These are phyloP conservation scores for Boletellus ananas DNA, from an alignment of 768 basidiomycete genomes.

Conservation along the genomic window DNA sequence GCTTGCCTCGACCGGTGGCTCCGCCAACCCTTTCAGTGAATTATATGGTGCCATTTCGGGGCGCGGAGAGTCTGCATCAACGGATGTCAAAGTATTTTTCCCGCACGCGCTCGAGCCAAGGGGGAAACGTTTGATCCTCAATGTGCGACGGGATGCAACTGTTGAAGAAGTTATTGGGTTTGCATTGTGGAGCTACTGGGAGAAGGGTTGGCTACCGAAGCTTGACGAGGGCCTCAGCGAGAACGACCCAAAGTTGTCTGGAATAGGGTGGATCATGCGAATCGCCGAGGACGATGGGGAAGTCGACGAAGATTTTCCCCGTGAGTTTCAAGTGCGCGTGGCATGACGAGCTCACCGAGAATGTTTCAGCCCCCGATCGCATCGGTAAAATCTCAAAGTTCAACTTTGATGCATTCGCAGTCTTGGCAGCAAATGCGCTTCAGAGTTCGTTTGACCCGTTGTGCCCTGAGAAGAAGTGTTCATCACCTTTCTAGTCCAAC, in stretches of 20 bases:
- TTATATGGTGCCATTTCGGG: slow-evolving; percentile 84
- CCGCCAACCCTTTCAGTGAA: slow-evolving; percentile 83
- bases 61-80: slow-evolving; percentile 58
- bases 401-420: slow-evolving; percentile 84
- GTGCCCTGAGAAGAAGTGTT: not conserved
- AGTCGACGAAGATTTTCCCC: slow-evolving; percentile 97
- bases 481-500: slow-evolving; percentile 44
- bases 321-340: slow-evolving; percentile 45
- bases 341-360: not conserved
- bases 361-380: slow-evolving; percentile 79
- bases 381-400: slow-evolving; percentile 84
- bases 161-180: slow-evolving; percentile 96
- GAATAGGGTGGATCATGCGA: slow-evolving; percentile 87
- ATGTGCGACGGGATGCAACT: slow-evolving; percentile 81
- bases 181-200: slow-evolving; percentile 91
- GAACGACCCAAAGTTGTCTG: slow-evolving; percentile 66
- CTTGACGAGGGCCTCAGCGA: slow-evolving; percentile 64
- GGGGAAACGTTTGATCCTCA: slow-evolving; percentile 63
- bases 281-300: slow-evolving; percentile 98
- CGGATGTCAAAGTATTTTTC: slow-evolving; percentile 77
- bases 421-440: slow-evolving; percentile 67
- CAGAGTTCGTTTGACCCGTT: slow-evolving; percentile 51
- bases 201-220: slow-evolving; percentile 76
- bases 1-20: slow-evolving; percentile 60
- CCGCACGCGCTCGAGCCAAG: slow-evolving; percentile 66